phyloP scores from a whole-genome alignment of 495 filamentous ascomycete genomes.

The Penicillium paradoxum region DNA sequence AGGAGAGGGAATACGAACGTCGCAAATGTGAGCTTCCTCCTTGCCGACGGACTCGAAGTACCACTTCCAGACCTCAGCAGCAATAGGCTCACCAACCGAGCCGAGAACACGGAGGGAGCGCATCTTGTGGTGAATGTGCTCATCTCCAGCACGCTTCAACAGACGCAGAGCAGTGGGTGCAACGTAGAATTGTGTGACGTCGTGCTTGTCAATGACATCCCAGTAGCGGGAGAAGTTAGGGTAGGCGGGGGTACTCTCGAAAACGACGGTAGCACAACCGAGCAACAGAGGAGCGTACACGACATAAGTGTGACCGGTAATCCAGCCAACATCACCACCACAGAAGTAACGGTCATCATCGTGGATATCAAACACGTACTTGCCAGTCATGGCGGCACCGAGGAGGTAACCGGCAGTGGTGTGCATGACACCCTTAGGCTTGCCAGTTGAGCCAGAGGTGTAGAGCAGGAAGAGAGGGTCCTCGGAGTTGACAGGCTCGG shows the following conservation, averaged over 20 bases:
- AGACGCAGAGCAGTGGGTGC: slow-evolving; percentile 91
- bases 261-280: slow-evolving; percentile 94
- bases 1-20: slow-evolving; percentile 57
- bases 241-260: slow-evolving; percentile 96
- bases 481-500: slow-evolving; percentile 83
- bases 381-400: slow-evolving; percentile 88
- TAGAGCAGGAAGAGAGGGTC: slow-evolving; percentile 97
- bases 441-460: slow-evolving; percentile 95
- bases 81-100: slow-evolving; percentile 98
- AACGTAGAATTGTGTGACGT: slow-evolving; percentile 97
- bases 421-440: slow-evolving; percentile 99
- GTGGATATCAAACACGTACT: slow-evolving; percentile 99
- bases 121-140: slow-evolving; percentile 87
- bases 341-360: slow-evolving; percentile 92
- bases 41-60: slow-evolving; percentile 96
- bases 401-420: slow-evolving; percentile 92
- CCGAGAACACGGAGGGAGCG: slow-evolving; percentile 83
- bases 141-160: slow-evolving; percentile 89
- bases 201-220: slow-evolving; percentile 94
- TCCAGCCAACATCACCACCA: slow-evolving; percentile 98
- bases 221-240: slow-evolving; percentile 98
- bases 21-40: slow-evolving; percentile 87
- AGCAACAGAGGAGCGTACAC: slow-evolving; percentile 93
- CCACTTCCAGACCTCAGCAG: slow-evolving; percentile 99
- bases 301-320: slow-evolving; percentile 98